Evolutionary conservation across 169 alveolate genomes (phyloP), one percentile per base, ranked within the genome.

Genomic region (Perkinsus marinus): DNA sequence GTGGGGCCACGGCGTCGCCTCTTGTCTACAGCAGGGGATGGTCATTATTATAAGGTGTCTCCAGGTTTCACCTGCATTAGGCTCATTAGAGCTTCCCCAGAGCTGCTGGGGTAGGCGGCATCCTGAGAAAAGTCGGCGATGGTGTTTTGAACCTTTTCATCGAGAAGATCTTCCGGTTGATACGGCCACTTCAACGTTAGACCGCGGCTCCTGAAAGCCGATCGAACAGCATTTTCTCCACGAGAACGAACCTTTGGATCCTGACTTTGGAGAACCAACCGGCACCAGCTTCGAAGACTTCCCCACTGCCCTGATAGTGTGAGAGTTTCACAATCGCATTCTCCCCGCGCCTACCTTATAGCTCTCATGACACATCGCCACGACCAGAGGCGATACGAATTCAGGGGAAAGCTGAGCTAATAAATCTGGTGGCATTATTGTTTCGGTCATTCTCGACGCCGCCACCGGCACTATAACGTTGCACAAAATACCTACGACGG

Each of bases 311-410:
- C 91, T 43, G 41, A 10, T 22, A 68, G 22, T 13, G 30, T 38
- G 17, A 19, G 9, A 89, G n/a, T 38, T 0, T 90, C 37, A 39
- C 2, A 43, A 38, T 93, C 93, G 92, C 39, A 92, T 10, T 41
- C 46, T 13, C 9, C 22, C 79, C 3, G 34, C 22, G 79, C 79
- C 34, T 16, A 94, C 97, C 39, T 92, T 89, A 92, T 97, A 96
- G 17, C 79, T 90, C 39, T 95, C 97, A 91, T 95, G 95, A 89
- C 93, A 92, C 47, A 96, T 94, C 43, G 91, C 95, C 19, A 93
- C 96, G 39, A 97, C 98, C 34, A 97, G 91, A 19, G 98, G 98
- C 10, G 96, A 97, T 13, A 97, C 95, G 89, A 94, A 95, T 36
- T 97, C 97, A 30, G 98, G 97, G 79, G 93, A 94, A 39, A 97